phyloP scores from a whole-genome alignment of 352 stramenopile genomes.

The Paralagenidium karlingii region DNA sequence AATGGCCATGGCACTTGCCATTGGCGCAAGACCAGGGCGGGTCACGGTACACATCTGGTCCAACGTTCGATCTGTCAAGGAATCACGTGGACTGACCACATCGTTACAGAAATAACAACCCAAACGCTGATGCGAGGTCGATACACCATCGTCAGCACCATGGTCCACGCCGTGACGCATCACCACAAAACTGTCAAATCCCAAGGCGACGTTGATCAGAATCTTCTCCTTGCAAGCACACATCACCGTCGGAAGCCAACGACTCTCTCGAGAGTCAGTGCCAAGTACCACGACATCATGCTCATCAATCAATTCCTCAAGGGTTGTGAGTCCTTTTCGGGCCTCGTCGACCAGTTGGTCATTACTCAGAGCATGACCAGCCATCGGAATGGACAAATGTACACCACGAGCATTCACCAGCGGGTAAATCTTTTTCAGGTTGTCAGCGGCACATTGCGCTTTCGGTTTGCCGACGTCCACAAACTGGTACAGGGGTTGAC shows the following conservation, averaged over 20 bases:
- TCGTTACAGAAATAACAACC: slow-evolving; percentile 99
- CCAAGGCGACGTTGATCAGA: slow-evolving; percentile 59
- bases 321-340: slow-evolving; percentile 42
- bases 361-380: slow-evolving; percentile 86
- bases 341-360: slow-evolving; percentile 43
- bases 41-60: slow-evolving; percentile 99
- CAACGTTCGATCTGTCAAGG: slow-evolving; percentile 92
- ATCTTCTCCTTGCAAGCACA: slow-evolving; percentile 87
- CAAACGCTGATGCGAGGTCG: slow-evolving; percentile 18
- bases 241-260: slow-evolving; percentile 97
- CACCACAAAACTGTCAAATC: slow-evolving; percentile 97
- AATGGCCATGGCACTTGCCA: slow-evolving; percentile 88
- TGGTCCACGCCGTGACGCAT: slow-evolving; percentile 89
- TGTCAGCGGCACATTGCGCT: slow-evolving; percentile 86
- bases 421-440: slow-evolving; percentile 88
- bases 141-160: slow-evolving; percentile 2
- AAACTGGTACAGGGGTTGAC: slow-evolving; percentile 94
- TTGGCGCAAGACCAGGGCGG: slow-evolving; percentile 89
- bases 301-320: slow-evolving; percentile 85
- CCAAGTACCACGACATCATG: slow-evolving; percentile 96
- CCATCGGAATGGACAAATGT: slow-evolving; percentile 97
- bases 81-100: slow-evolving; percentile 96
- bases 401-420: slow-evolving; percentile 82
- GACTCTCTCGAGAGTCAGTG: slow-evolving; percentile 96
- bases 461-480: slow-evolving; percentile 93